Evolutionary conservation across 768 basidiomycete species (phyloP).

Genomic region (Pleurotus tuoliensis): DNA sequence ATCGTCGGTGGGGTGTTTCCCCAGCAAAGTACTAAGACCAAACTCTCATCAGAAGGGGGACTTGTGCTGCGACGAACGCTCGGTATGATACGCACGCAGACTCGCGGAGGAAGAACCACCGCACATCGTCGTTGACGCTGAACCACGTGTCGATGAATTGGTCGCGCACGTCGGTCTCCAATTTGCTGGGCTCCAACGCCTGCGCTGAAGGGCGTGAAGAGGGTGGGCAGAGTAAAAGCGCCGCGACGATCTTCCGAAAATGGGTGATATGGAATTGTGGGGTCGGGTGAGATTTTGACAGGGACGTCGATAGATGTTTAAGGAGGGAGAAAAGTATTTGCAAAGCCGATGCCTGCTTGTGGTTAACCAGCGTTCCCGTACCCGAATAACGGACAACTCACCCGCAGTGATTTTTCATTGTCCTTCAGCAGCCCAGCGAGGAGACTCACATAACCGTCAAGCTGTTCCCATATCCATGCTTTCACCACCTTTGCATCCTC

Average conservation of each 20-base stretch:
- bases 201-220: conserved; percentile 31
- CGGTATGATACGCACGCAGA: conserved; percentile 48
- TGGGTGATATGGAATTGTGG: conserved; percentile 68
- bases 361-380: no score
- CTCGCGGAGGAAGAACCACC: conserved; percentile 88
- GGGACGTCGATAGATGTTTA: conserved; percentile 70
- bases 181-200: conserved; percentile 21
- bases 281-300: conserved; percentile 40
- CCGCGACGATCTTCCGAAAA: conserved; percentile 61
- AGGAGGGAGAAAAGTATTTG: conserved; percentile 75
- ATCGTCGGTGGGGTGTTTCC: conserved; percentile 25
- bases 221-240: conserved; percentile 57
- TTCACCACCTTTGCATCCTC: conserved; percentile 61
- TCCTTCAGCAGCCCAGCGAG: conserved; percentile 71
- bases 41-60: background rate
- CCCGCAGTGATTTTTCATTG: conserved; percentile 70
- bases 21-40: background rate
- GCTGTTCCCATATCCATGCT: conserved; percentile 75
- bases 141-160: conserved; percentile 71
- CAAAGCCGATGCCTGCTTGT: conserved; percentile 22
- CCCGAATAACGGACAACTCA: conserved; percentile 30
- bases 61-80: conserved; percentile 6
- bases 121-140: conserved; percentile 74
- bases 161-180: conserved; percentile 58
- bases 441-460: conserved; percentile 67